Evolutionary conservation across 306 rosid species (phyloP).

Genomic region (Ormosia emarginata): DNA sequence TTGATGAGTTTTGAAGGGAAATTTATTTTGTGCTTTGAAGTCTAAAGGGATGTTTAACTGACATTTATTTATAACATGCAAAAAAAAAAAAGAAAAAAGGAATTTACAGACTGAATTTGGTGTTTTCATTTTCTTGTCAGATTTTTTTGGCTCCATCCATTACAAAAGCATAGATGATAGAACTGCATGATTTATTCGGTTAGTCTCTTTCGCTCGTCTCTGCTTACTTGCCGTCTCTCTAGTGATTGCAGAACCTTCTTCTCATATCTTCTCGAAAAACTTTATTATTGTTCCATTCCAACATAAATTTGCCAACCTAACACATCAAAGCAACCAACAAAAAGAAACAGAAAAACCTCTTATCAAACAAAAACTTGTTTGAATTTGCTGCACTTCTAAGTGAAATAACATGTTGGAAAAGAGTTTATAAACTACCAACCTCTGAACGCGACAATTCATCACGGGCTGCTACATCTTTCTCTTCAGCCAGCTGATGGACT

Average conservation of each 20-base stretch:
- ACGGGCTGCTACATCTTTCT: slow-evolving; percentile 10
- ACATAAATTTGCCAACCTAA: slow-evolving; percentile 28
- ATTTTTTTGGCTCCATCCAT: too few relatives aligned
- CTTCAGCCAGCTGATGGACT: slow-evolving; percentile 4
- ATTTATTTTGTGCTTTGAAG: too few relatives aligned
- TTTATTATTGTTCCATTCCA: slow-evolving; percentile 20
- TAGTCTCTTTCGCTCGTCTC: too few relatives aligned
- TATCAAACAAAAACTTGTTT: neutral
- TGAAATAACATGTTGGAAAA: neutral
- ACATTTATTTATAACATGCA: too few relatives aligned
- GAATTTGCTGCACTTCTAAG: neutral
- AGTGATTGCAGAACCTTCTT: neutral
- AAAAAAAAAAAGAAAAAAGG: too few relatives aligned
- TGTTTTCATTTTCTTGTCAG: too few relatives aligned
- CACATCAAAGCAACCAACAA: neutral
- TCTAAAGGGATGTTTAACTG: too few relatives aligned
- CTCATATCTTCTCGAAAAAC: slow-evolving; percentile 19
- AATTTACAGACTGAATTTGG: too few relatives aligned
- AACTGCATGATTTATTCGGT: too few relatives aligned
- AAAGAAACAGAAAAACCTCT: neutral
- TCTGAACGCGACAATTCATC: neutral
- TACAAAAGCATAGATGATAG: too few relatives aligned
- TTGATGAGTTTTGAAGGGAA: too few relatives aligned
- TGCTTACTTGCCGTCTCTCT: neutral
- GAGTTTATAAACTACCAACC: neutral